These are phyloP conservation scores for Hippophae gyantsensis DNA, from an alignment of 306 rosid genomes.

Conservation along the genomic window DNA sequence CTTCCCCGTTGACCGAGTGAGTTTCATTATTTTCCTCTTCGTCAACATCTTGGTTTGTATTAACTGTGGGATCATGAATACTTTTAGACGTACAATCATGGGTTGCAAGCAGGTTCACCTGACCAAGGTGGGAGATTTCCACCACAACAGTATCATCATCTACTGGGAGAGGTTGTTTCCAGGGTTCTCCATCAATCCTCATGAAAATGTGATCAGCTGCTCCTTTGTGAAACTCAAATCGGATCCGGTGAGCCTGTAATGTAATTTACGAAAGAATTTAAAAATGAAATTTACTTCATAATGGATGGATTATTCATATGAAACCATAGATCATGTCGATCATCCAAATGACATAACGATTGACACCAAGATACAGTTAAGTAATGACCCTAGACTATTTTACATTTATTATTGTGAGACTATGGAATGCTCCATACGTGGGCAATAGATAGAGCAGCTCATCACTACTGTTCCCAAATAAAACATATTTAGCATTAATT, in stretches of 20 bases:
- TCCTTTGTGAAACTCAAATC: slow-evolving; percentile 70
- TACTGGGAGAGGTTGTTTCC: slow-evolving; percentile 90
- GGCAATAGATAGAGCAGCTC: too few species aligned
- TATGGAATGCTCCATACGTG: too few species aligned
- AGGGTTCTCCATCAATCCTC: slow-evolving; percentile 96
- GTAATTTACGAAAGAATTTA: background rate
- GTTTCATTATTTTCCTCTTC: slow-evolving; percentile 45
- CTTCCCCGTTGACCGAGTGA: slow-evolving; percentile 34
- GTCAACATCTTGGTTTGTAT: slow-evolving; percentile 22
- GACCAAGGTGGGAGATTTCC: slow-evolving; percentile 85
- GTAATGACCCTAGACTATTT: too few species aligned
- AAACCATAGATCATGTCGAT: too few species aligned
- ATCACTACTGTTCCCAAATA: too few species aligned
- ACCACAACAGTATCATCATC: slow-evolving; percentile 73
- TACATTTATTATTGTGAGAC: too few species aligned
- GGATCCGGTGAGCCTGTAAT: slow-evolving; percentile 65
- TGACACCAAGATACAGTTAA: too few species aligned
- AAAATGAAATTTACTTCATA: background rate
- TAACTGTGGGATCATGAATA: slow-evolving; percentile 33
- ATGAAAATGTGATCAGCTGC: slow-evolving; percentile 64
- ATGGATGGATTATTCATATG: background rate
- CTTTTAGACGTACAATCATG: slow-evolving; percentile 48
- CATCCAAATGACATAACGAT: too few species aligned
- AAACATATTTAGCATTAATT: too few species aligned
- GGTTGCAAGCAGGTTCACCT: slow-evolving; percentile 86